These are phyloP conservation scores for Crucibulum cyathiforme DNA, from an alignment of 1,284 basidiomycete species.

Conservation along the genomic window DNA sequence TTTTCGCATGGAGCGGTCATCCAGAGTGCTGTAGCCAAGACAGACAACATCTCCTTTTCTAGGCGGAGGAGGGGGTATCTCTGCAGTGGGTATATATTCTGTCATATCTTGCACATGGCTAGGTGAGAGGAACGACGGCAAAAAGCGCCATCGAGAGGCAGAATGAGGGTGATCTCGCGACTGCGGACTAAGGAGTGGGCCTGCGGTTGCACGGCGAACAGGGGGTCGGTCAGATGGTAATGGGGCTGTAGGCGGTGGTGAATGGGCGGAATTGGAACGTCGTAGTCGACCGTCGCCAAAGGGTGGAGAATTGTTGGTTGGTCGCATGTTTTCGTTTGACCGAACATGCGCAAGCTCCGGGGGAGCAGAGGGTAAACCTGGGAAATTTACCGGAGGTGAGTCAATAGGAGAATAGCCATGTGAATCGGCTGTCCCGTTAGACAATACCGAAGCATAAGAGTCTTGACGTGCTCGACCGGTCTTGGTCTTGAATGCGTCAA, in stretches of 20 bases:
- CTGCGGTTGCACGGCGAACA: conserved; percentile 15
- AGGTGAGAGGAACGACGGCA: conserved; percentile 23
- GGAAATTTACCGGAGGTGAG: not conserved
- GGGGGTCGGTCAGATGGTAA: conserved; percentile 10
- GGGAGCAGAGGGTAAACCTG: not conserved
- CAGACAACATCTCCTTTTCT: conserved; percentile 71
- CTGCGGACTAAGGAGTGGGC: conserved; percentile 21
- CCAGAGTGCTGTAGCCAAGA: conserved; percentile 73
- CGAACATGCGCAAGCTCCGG: not conserved
- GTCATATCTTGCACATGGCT: conserved; percentile 26
- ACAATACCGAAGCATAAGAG: conserved; percentile 38
- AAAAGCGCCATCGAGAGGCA: conserved; percentile 8
- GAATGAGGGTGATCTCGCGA: conserved; percentile 16
- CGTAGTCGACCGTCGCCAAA: conserved; percentile 5
- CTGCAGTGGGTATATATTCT: conserved; percentile 1
- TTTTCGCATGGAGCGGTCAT: conserved; percentile 76
- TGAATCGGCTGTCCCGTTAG: not conserved
- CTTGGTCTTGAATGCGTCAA: conserved; percentile 59
- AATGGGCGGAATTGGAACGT: conserved; percentile 26
- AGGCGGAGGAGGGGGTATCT: conserved; percentile 13
- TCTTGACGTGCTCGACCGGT: conserved; percentile 49
- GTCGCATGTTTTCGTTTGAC: conserved; percentile 21
- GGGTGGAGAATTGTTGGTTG: conserved; percentile 12
- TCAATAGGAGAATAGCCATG: not conserved
- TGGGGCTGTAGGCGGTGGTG: conserved; percentile 28